Evolutionary conservation across 352 stramenopile genomes (phyloP), one percentile per base, ranked within the genome.

Genomic region (Blastocystis sp.): DNA sequence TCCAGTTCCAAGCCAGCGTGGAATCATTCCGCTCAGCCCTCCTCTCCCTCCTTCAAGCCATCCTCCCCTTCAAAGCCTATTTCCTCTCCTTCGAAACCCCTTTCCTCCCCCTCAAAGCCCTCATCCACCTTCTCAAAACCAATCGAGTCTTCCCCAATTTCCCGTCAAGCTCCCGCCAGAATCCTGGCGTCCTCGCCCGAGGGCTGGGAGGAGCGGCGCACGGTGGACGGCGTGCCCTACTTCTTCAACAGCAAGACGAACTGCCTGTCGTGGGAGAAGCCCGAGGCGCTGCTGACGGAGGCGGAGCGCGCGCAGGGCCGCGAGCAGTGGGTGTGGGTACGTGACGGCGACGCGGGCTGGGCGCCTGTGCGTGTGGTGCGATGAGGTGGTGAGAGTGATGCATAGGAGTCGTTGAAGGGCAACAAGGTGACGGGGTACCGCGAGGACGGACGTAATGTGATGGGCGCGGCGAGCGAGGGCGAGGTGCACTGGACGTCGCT

Each of bases 231-330:
- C 24, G 89, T 90, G 6, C 70, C 87, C 7, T 93, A 93, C 81
- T 93, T 92, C 79, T 90, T 90, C 64, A 91, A 93, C 76, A 82
- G 80, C 3, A 74, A 89, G 38, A 92, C 89, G 21, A 91, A 92
- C 43, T 89, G 69, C 4, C 90, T 92, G 1, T 90, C 89, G 14
- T 93, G 91, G 91, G 91, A 93, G 17, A 93, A 93, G 87, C 91
- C 91, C 14, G 91, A 92, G 45, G 87, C 42, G 11, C 80, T 93
- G 19, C 91, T 91, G 76, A 90, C 90, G 34, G 69, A 89, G 38
- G 70, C 87, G 59, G 91, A 92, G 65, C 88, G 90, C 59, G 69
- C 92, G 74, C 90, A 89, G 66, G 91, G 92, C 76, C 87, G 71
- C 48, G 89, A 87, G 17, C 89, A 90, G 43, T 92, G 91, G 91